Base-by-base conservation (phyloP, 495 filamentous ascomycete species). In the Cryomyces minteri region DNA sequence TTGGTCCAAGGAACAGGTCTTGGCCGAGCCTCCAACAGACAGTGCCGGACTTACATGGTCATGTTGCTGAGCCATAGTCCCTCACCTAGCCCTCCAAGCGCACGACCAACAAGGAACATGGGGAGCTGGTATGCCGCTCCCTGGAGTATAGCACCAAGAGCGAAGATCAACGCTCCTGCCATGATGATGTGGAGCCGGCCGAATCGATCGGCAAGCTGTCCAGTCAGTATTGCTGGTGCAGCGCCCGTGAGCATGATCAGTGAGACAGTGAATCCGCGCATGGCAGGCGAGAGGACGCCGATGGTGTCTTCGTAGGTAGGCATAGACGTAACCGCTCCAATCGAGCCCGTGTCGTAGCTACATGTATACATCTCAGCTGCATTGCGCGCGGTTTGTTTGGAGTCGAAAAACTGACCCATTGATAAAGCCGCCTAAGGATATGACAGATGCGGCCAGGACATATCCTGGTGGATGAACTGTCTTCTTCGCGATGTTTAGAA, bases 301-400 rank as follows among this genome's bases (percentile, higher is more conserved):
- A 81, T 66, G 7, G 62, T 56, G 5, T 53, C 47, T 1, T 53
- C 54, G 54, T 78, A 82, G 37, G 63, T 56, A 0, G 62, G 61
- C 79, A 83, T 80, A 18, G 65, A 59, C 5, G 74, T 79, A 0
- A 80, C 59, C 8, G 74, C 69, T 0, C 79, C 79, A 40, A 82
- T 78, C 4, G 68, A 69, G 4, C 78, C 76, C 0, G 74, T 80
- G 43, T 81, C 75, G 54, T 72, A 70, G 5, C 72, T 50, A 36
- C 30, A 34, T 30, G 25, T 43, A 45, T 11, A 14, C 39, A n/a
- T 32, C 25, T 38, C 10, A 6, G 9, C 7, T 8, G 33, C 4
- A 31, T 37, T 11, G 34, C 30, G 30, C 32, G 10, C 10, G 12
- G 11, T 32, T 42, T 14, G 40, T 32, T 1, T 7, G 32, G 8